Evolutionary conservation across 2,329 filamentous ascomycete genomes (phyloP).

Genomic region (Aspergillus piperis): DNA sequence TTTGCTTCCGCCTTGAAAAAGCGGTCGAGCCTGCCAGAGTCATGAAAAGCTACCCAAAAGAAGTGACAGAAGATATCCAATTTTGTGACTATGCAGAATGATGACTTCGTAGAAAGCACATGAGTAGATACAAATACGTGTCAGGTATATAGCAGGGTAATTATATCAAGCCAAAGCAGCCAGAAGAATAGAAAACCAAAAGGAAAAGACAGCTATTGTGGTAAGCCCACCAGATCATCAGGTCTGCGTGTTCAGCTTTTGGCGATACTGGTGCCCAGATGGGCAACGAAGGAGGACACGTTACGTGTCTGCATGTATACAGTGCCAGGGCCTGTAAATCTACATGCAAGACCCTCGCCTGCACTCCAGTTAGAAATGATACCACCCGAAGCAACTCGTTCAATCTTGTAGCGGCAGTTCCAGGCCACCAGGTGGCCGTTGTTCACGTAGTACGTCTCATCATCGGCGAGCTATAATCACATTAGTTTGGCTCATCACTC

Average conservation of each 20-base stretch:
- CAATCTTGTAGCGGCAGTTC: conserved; percentile 92
- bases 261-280: conserved; percentile 49
- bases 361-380: conserved; percentile 84
- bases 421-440: conserved; percentile 94
- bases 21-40: background rate
- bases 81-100: background rate
- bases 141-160: conserved; percentile 5
- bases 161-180: background rate
- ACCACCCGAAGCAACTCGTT: conserved; percentile 85
- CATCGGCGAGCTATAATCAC: conserved; percentile 55
- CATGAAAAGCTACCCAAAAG: background rate
- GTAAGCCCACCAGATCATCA: background rate
- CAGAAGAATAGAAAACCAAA: background rate
- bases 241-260: conserved; percentile 18
- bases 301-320: conserved; percentile 94
- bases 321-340: conserved; percentile 86
- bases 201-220: too few species aligned
- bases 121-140: background rate
- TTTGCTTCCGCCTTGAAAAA: background rate
- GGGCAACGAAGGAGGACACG: conserved; percentile 62
- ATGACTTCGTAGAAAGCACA: background rate
- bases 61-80: background rate
- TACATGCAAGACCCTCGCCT: conserved; percentile 88
- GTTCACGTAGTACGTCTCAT: conserved; percentile 88
- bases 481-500: too few species aligned